Percentiles rank a stretch among this genome's conserved stretches.
phyloP scores from a whole-genome alignment of 768 basidiomycete species.

The Psilocybe subaeruginosa region DNA sequence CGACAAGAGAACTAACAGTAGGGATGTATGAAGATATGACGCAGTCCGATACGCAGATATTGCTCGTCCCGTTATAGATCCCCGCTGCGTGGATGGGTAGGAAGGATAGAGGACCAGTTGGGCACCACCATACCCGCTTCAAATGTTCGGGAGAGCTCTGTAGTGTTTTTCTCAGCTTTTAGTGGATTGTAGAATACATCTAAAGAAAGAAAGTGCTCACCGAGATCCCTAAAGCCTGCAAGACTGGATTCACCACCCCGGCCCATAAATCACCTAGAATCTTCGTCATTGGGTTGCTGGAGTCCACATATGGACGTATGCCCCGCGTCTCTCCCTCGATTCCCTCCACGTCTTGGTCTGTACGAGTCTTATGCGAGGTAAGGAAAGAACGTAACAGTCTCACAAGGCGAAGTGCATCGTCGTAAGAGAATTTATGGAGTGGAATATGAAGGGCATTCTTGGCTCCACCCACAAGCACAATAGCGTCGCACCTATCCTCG shows the following conservation, averaged over 20 bases:
- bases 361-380: neutral
- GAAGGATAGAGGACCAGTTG: slow-evolving; percentile 16
- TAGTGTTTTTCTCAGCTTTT: neutral
- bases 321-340: neutral
- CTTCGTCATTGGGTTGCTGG: neutral
- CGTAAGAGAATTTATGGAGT: neutral
- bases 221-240: neutral
- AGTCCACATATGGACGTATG: neutral
- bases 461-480: neutral
- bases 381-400: neutral
- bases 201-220: neutral
- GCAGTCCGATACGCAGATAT: slow-evolving; percentile 11
- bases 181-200: neutral
- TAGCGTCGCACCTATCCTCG: slow-evolving; percentile 13
- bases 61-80: slow-evolving; percentile 1
- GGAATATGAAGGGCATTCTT: neutral
- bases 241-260: neutral
- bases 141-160: neutral
- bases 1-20: slow-evolving; percentile 8
- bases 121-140: slow-evolving; percentile 20
- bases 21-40: slow-evolving; percentile 18
- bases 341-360: neutral
- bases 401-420: neutral
- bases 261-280: neutral
- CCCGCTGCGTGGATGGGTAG: slow-evolving; percentile 18